Evolutionary conservation across 331 rosid genomes (phyloP), one percentile per base, ranked within the genome.

Genomic region (Acacia pycnantha): DNA sequence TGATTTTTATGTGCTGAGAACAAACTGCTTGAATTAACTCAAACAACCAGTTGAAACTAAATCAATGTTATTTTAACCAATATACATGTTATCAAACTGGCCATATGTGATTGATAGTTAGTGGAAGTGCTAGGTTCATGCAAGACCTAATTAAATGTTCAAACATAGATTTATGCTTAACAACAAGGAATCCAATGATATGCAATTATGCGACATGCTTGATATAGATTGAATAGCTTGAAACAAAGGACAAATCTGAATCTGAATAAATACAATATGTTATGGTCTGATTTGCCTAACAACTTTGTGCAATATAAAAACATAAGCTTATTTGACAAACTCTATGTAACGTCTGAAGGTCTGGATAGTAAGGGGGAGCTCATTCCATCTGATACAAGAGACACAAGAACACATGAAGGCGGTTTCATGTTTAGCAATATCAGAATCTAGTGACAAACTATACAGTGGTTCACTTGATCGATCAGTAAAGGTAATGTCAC

Each of bases 391-490:
- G 64, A 71, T 86, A 80, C 93, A 90, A 85, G 97, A 95, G 83
- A 80, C 66, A 33, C 91, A 81, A 82, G 97, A 91, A 70, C 98
- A 95, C 77, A 73, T 79, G 13, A 95, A 93, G 84, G 93, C 91
- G 67, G 95, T 93, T 51, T 89, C 97, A n/a, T 87, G 90, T 87
- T 85, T 95, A 85, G 91, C 81, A 22, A 29, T 89, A 88, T 79
- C 84, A 61, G 88, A 86, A 81, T 85, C 92, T 8, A 86, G 79
- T 69, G 97, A 90, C 74, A 88, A 73, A 68, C 85, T 94, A 59
- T 92, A 87, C 85, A 95, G 98, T 69, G 97, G 98, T 66, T 95
- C 98, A 79, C 93, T 95, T 22, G 98, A 95, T 81, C 90, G 89
- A 85, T 92, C 91, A 53, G 71, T 84, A 65, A 95, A 91, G 94